Evolutionary conservation across 2,329 filamentous ascomycete species (phyloP), one percentile per base, ranked within the genome.

Genomic region (Corinectria fuckeliana): DNA sequence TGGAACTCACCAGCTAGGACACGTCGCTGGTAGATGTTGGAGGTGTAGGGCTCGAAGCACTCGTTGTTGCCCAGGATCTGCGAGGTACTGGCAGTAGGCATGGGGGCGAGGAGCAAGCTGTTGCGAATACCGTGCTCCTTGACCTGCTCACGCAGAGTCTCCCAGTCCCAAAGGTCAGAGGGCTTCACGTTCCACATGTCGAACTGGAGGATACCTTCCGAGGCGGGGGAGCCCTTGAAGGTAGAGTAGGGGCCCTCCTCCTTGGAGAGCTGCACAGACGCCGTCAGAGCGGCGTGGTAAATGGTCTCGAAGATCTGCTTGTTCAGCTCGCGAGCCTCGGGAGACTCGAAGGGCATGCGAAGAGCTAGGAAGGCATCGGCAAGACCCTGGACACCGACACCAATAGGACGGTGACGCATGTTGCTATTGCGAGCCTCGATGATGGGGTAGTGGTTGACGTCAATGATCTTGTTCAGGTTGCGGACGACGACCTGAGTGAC

Each of bases 241-340:
- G 93, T 93, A 68, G 89, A 85, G 79, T 99, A 99, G 5, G 93
- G 78, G 4, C 95, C 95, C 58, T 93, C 80, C 68, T 90, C 82
- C 82, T 92, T 90, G 63, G 95, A 92, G 66, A 98, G 81, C 58
- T 97, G 88, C 73, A 91, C 88, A 1, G 95, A 99, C 20, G 92
- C 90, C 55, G 93, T 97, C 63, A 98, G 82, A 57, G 93, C 92
- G 75, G 90, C 95, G 77, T 99, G 95, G 82, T 99, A 99, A 78
- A 99, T 97, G 64, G 95, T 99, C 85, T 99, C 95, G 67, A 99
- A 99, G 78, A 99, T 98, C 78, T 99, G 93, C 74, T 91, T 93
- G 85, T 99, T 99, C 73, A 99, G 87, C 77, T 95, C 86, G 69
- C 90, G 91, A 63, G 95, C 95, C 80, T 98, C 93, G 5, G 92